Percentiles rank a stretch among this genome's conserved stretches.
These are phyloP conservation scores for Gamsiella multidivaricata DNA, from an alignment of 192 early-diverging fungal species.

Conservation along the genomic window DNA sequence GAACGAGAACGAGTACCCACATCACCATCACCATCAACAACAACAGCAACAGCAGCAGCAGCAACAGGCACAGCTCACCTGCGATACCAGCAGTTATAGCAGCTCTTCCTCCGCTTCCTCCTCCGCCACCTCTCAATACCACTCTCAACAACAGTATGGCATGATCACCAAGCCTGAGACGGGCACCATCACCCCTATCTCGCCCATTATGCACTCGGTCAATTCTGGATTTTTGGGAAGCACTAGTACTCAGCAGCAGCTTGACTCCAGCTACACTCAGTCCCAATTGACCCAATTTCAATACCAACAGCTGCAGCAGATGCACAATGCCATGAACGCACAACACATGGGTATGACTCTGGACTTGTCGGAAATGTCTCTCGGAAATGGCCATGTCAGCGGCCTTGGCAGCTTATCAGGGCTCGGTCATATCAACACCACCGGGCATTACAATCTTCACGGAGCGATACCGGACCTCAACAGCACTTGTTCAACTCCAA, in stretches of 20 bases:
- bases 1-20: constrained; percentile 33
- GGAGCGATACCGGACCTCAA: background rate
- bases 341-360: constrained; percentile 36
- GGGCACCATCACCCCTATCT: constrained; percentile 48
- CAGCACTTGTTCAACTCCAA: constrained; percentile 41
- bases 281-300: constrained; percentile 8
- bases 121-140: constrained; percentile 9
- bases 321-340: constrained; percentile 23
- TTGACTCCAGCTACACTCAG: background rate
- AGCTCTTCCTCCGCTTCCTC: constrained; percentile 5
- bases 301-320: constrained; percentile 27
- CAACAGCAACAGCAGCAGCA: constrained; percentile 20
- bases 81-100: constrained; percentile 11
- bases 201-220: constrained; percentile 29
- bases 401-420: background rate
- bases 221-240: constrained; percentile 30
- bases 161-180: constrained; percentile 29
- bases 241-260: constrained; percentile 3
- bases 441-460: background rate
- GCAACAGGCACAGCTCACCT: constrained; percentile 16
- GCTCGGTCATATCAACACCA: constrained; percentile 3
- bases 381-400: constrained; percentile 19
- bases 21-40: constrained; percentile 19
- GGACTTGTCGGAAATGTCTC: constrained; percentile 33
- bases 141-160: constrained; percentile 19